Evolutionary conservation across 257 asterid genomes (phyloP).

Genomic region (Scutellaria galericulata): DNA sequence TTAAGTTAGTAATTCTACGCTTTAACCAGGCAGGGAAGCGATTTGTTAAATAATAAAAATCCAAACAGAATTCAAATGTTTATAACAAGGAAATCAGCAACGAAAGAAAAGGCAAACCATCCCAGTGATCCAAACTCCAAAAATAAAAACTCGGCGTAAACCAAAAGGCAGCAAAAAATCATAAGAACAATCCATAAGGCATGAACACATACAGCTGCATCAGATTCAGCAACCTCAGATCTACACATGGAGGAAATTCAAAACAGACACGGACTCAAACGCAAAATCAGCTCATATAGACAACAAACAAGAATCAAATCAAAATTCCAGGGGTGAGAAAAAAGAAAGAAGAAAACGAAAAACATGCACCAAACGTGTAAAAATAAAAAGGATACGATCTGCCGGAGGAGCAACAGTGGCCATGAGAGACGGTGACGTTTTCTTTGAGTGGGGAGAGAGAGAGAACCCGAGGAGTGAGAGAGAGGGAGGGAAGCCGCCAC

Average conservation of each 20-base stretch:
- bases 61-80: no score
- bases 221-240: conserved; percentile 34
- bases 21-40: no score
- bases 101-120: no score
- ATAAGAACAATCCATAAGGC: neutral
- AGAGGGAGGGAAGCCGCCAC: conserved; percentile 56
- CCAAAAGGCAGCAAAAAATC: no score
- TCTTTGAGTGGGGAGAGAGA: conserved; percentile 7
- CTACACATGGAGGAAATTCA: conserved; percentile 26
- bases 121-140: no score
- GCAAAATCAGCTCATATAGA: neutral
- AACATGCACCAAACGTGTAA: neutral
- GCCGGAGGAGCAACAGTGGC: conserved; percentile 62
- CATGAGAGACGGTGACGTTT: conserved; percentile 39
- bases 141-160: no score
- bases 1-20: no score
- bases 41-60: no score
- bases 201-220: neutral
- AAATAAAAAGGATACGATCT: conserved; percentile 65
- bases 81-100: no score
- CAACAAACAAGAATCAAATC: neutral
- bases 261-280: neutral
- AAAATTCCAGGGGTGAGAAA: neutral
- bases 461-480: conserved; percentile 33
- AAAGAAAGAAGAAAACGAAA: neutral